Evolutionary conservation across 768 basidiomycete genomes (phyloP).

Genomic region (Punctularia strigosozonata): DNA sequence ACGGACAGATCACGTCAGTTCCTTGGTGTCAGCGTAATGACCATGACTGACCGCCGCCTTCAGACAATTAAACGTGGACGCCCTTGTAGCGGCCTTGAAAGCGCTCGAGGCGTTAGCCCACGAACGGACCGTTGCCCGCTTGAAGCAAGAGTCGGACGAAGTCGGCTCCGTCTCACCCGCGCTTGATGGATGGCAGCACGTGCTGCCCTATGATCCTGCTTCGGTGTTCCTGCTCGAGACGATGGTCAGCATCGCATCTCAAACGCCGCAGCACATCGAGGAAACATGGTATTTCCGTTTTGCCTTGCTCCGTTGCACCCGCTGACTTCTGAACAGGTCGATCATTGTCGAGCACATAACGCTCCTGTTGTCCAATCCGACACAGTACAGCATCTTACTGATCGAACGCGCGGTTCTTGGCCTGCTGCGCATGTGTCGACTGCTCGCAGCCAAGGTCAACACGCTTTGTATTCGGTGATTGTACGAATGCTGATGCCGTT

Average conservation of each 20-base stretch:
- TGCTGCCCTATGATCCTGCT: conserved; percentile 88
- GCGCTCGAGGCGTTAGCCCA: conserved; percentile 88
- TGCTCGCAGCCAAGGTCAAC: conserved; percentile 69
- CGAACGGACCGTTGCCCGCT: conserved; percentile 70
- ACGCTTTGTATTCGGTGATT: neutral
- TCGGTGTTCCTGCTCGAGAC: conserved; percentile 91
- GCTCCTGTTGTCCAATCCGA: conserved; percentile 60
- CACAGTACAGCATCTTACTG: conserved; percentile 79
- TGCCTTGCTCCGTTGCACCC: neutral
- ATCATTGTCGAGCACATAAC: conserved; percentile 91
- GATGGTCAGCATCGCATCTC: conserved; percentile 82
- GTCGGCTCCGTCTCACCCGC: conserved; percentile 20
- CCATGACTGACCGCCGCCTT: neutral
- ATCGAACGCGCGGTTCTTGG: conserved; percentile 92
- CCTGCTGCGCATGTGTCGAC: conserved; percentile 71
- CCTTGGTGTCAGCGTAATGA: neutral
- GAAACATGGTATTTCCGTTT: conserved; percentile 66
- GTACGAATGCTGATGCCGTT: conserved; percentile 2
- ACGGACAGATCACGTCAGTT: conserved; percentile 83
- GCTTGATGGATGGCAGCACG: conserved; percentile 30
- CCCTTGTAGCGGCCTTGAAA: conserved; percentile 73
- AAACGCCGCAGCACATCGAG: conserved; percentile 66
- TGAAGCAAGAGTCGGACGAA: conserved; percentile 63
- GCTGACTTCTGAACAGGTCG: conserved; percentile 51
- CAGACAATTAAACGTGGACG: conserved; percentile 70